These are phyloP conservation scores for Westerdykella aurantiaca DNA, from an alignment of 2,329 filamentous ascomycete genomes.

Conservation along the genomic window DNA sequence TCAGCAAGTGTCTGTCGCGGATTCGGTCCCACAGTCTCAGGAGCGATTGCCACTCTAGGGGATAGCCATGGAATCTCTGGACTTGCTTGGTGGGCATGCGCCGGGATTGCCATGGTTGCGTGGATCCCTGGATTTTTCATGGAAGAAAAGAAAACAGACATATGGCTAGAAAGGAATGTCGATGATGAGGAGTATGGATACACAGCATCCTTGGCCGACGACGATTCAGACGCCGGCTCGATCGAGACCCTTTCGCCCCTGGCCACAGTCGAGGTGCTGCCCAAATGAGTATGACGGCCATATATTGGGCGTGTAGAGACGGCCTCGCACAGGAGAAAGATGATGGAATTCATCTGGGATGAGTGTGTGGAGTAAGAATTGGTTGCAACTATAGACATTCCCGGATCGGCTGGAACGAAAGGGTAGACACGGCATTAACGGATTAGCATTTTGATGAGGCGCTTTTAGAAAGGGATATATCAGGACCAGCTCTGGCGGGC, in stretches of 20 bases:
- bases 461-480: constrained; percentile 5
- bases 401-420: constrained; percentile 2
- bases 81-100: constrained; percentile 89
- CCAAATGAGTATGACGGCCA: constrained; percentile 16
- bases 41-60: constrained; percentile 75
- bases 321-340: not conserved
- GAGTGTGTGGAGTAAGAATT: not conserved
- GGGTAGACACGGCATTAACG: constrained; percentile 1
- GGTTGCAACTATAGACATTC: constrained; percentile 9
- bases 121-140: constrained; percentile 51
- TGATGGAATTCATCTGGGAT: too few relatives aligned
- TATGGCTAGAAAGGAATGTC: constrained; percentile 11
- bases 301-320: not conserved
- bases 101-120: constrained; percentile 67
- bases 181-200: constrained; percentile 31
- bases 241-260: constrained; percentile 30
- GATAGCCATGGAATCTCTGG: constrained; percentile 76
- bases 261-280: constrained; percentile 24
- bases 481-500: too few relatives aligned
- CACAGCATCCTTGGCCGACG: constrained; percentile 13
- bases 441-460: constrained; percentile 11
- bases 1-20: constrained; percentile 84
- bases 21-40: constrained; percentile 82
- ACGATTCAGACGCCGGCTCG: constrained; percentile 24
- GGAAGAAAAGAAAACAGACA: constrained; percentile 49